phyloP scores from a whole-genome alignment of 192 early-diverging fungal species.

The Umbelopsis vinacea region DNA sequence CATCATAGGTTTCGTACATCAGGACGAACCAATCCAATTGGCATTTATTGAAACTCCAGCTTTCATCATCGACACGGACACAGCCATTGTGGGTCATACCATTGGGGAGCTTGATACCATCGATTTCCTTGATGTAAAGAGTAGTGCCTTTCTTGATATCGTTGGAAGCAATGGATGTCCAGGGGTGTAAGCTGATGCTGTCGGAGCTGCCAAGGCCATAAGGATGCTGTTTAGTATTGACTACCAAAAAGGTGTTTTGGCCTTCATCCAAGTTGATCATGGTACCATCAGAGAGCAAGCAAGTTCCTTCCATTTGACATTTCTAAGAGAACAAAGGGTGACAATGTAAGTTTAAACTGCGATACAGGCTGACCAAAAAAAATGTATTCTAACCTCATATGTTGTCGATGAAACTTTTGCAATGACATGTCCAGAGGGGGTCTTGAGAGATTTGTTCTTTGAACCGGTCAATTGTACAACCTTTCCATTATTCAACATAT shows the following conservation, averaged over 20 bases:
- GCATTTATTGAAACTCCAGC: slow-evolving; percentile 30
- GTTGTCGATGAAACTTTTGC: slow-evolving; percentile 17
- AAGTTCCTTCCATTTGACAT: slow-evolving; percentile 35
- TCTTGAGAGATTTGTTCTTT: not conserved
- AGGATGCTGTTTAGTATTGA: slow-evolving; percentile 13
- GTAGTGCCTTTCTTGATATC: slow-evolving; percentile 28
- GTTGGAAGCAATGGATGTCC: slow-evolving; percentile 29
- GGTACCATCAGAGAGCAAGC: slow-evolving; percentile 10
- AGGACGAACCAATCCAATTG: slow-evolving; percentile 40
- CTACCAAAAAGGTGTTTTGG: slow-evolving; percentile 12
- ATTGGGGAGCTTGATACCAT: slow-evolving; percentile 26
- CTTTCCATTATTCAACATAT: slow-evolving; percentile 29
- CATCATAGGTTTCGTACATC: slow-evolving; percentile 12
- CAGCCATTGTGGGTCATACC: slow-evolving; percentile 41
- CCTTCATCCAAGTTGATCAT: slow-evolving; percentile 22
- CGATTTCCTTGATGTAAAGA: slow-evolving; percentile 25
- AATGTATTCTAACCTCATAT: not conserved
- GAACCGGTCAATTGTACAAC: slow-evolving; percentile 16
- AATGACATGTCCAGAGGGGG: slow-evolving; percentile 5
- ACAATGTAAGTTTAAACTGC: too few species aligned
- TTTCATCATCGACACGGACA: slow-evolving; percentile 34
- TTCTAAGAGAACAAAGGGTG: not conserved
- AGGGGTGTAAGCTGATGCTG: slow-evolving; percentile 28
- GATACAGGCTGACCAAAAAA: too few species aligned
- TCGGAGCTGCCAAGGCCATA: slow-evolving; percentile 19